phyloP scores from a whole-genome alignment of 2,329 filamentous ascomycete genomes.

The Trichoderma harzianum region DNA sequence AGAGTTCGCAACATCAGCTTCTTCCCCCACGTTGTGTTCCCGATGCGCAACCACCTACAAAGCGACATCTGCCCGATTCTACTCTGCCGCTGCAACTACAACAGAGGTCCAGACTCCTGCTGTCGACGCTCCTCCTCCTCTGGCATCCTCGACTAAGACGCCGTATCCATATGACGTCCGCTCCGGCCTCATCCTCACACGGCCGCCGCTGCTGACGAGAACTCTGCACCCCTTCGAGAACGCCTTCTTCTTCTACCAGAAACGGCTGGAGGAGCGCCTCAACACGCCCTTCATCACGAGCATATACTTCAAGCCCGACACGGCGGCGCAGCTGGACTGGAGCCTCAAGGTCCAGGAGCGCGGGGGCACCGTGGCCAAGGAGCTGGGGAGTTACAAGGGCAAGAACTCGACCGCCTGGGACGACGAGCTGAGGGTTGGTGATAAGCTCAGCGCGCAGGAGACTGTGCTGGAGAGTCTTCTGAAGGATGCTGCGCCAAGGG shows the following conservation, averaged over 20 bases:
- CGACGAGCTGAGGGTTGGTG: constrained; percentile 80
- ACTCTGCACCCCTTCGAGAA: constrained; percentile 84
- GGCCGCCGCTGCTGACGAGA: constrained; percentile 82
- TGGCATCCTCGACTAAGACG: constrained; percentile 19
- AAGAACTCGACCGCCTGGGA: constrained; percentile 74
- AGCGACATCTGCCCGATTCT: constrained; percentile 32
- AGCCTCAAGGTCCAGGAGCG: constrained; percentile 79
- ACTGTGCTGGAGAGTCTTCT: constrained; percentile 66
- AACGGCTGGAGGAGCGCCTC: constrained; percentile 89
- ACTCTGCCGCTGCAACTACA: constrained; percentile 32
- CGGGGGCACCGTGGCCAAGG: constrained; percentile 68
- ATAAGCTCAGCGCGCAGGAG: constrained; percentile 61
- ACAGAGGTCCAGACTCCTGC: constrained; percentile 22
- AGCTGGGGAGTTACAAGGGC: constrained; percentile 81
- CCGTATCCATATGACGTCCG: constrained; percentile 47
- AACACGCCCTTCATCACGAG: constrained; percentile 81
- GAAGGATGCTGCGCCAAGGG: constrained; percentile 67
- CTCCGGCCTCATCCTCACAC: constrained; percentile 77
- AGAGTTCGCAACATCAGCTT: constrained; percentile 19
- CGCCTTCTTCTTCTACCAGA: constrained; percentile 94
- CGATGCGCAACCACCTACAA: constrained; percentile 36
- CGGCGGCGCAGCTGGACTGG: constrained; percentile 82
- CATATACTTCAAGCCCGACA: constrained; percentile 94
- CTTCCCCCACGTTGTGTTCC: constrained; percentile 33
- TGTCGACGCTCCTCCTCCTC: constrained; percentile 21